Evolutionary conservation across 2,329 filamentous ascomycete genomes (phyloP).

Genomic region (Cyphellophora attinorum): DNA sequence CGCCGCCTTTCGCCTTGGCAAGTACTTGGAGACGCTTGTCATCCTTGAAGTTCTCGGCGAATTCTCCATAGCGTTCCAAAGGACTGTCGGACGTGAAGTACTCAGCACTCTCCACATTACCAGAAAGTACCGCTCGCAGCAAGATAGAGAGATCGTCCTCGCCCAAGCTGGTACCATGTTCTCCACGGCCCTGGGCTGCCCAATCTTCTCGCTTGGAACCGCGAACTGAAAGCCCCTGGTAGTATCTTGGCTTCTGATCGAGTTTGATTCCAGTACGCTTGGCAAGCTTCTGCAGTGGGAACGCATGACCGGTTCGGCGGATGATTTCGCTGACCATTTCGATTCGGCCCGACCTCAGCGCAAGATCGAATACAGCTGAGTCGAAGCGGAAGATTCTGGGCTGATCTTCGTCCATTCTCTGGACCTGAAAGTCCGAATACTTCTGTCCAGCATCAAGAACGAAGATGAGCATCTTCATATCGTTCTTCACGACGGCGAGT

Average conservation of each 20-base stretch:
- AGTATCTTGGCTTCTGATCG: conserved; percentile 58
- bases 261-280: conserved; percentile 56
- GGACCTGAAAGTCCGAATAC: conserved; percentile 29
- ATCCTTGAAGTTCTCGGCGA: conserved; percentile 51
- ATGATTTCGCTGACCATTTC: conserved; percentile 56
- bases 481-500: conserved; percentile 44
- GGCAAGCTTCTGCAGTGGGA: conserved; percentile 59
- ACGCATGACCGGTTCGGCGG: conserved; percentile 54
- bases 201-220: conserved; percentile 67
- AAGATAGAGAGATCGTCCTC: conserved; percentile 21
- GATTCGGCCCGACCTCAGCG: conserved; percentile 39
- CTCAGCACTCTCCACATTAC: conserved; percentile 59
- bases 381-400: conserved; percentile 18
- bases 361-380: conserved; percentile 26
- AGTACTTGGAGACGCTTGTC: conserved; percentile 56
- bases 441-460: conserved; percentile 47
- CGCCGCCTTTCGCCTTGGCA: conserved; percentile 48
- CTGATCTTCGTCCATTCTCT: conserved; percentile 5
- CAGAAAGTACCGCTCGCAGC: conserved; percentile 22
- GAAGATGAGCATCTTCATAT: conserved; percentile 44
- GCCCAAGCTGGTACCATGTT: conserved; percentile 1
- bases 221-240: conserved; percentile 67
- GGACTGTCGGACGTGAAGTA: conserved; percentile 70
- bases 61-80: conserved; percentile 57
- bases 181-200: conserved; percentile 49